phyloP scores from a whole-genome alignment of 306 rosid genomes.

The Begonia fuchsioides region DNA sequence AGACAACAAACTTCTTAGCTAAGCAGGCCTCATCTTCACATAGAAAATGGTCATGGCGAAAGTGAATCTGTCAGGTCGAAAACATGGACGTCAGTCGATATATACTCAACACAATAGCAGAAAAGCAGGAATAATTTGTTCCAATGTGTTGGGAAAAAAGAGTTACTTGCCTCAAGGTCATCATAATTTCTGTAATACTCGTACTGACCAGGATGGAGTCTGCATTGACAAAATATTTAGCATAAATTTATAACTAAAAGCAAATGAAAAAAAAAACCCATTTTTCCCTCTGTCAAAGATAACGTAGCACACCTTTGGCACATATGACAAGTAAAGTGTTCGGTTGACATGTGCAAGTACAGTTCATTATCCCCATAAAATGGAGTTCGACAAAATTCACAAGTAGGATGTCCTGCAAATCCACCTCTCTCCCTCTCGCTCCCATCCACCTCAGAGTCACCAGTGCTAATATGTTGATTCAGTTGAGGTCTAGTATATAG shows the following conservation, averaged over 20 bases:
- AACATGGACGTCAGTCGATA: too few relatives aligned
- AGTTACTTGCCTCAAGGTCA: conserved; percentile 79
- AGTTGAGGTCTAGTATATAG: conserved; percentile 69
- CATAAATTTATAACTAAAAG: too few relatives aligned
- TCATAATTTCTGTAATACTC: conserved; percentile 83
- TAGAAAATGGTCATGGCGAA: conserved; percentile 79
- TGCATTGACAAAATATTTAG: conserved; percentile 18
- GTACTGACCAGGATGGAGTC: conserved; percentile 79
- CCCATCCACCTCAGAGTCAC: conserved; percentile 94
- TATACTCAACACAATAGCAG: neutral
- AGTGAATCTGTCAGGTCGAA: conserved; percentile 48
- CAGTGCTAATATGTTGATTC: conserved; percentile 67
- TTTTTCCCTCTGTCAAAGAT: neutral
- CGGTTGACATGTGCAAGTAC: conserved; percentile 82
- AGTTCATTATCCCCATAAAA: conserved; percentile 91
- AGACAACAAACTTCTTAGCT: conserved; percentile 71
- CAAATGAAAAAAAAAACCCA: neutral
- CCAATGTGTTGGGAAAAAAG: neutral
- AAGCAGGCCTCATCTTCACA: conserved; percentile 97
- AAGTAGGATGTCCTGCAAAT: conserved; percentile 86
- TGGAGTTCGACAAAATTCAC: conserved; percentile 77
- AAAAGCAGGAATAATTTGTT: neutral
- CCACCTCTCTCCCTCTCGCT: conserved; percentile 98
- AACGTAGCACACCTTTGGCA: conserved; percentile 57
- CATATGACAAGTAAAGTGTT: conserved; percentile 86